Base-by-base conservation (phyloP, 2,329 filamentous ascomycete species). In the Fusarium sp. region DNA sequence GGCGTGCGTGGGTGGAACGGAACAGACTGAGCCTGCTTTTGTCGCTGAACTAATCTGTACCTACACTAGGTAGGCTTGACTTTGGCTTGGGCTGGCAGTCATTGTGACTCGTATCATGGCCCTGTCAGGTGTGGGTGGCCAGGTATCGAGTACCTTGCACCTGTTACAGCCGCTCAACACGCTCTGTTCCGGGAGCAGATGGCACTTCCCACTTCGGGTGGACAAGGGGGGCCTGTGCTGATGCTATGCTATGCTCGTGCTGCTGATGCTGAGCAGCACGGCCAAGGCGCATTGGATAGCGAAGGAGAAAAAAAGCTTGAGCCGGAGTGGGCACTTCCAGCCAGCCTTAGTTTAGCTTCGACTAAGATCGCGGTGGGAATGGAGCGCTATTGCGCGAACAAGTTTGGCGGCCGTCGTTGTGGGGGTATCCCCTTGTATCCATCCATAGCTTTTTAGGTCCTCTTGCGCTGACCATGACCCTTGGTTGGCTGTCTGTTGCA, bases 381-480 rank as follows among this genome's bases (percentile, higher is more conserved):
- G 69, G 58, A 68, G 66, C 57, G 41, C 68, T 60, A 67, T 70
- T 60, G 64, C 69, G 54, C 61, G 64, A 70, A 70, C 64, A 63
- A 69, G 69, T 70, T 68, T 71, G 69, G 69, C 56, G 67, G 58
- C 67, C 69, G 65, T 67, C 61, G 57, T 28, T 61, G 54, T 57
- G 61, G 65, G 63, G 63, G 58, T 54, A 64, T 65, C 60, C 52
- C 55, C 42, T 64, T 56, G 55, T 59, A 43, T 41, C 45, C 42
- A 52, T 53, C 39, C 44, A 58, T 58, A 52, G 49, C 51, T 62
- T 48, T 67, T 45, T 60, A 19, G 36, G 50, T 39, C 56, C 56
- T 67, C 41, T 56, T 58, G 61, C 51, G 41, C 58, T 53, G 49
- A 19, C 43, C 39, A 39, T 53, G 46, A 29, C 46, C 41, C 44